Conservation (phyloP, 495 filamentous ascomycete genomes). For the Penicillium manginii region DNA sequence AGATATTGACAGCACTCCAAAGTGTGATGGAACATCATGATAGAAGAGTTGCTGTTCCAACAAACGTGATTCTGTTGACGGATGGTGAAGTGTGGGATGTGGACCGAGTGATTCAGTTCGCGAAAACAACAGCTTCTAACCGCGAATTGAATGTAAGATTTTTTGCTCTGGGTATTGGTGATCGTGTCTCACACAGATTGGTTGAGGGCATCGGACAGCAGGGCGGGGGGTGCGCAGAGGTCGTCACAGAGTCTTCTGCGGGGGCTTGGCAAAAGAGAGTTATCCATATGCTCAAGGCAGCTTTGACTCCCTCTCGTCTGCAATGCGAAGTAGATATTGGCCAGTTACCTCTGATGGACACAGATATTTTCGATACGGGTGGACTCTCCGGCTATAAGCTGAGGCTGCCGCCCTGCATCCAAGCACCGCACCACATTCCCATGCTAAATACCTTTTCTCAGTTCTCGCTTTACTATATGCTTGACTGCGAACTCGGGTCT, state of each 20-base stretch:
- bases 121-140: not conserved
- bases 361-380: slow-evolving; percentile 27
- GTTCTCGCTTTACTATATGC: slow-evolving; percentile 17
- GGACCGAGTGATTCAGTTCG: slow-evolving; percentile 54
- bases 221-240: not conserved
- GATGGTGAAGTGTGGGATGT: slow-evolving; percentile 73
- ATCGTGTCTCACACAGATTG: slow-evolving; percentile 61
- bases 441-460: slow-evolving; percentile 18
- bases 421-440: slow-evolving; percentile 23
- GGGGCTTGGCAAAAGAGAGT: slow-evolving; percentile 29
- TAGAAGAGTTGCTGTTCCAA: not conserved
- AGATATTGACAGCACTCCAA: slow-evolving; percentile 60
- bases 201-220: slow-evolving; percentile 60
- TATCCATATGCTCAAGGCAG: slow-evolving; percentile 72
- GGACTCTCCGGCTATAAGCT: slow-evolving; percentile 14
- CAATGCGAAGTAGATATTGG: too few relatives aligned
- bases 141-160: slow-evolving; percentile 40
- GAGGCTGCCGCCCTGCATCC: slow-evolving; percentile 6
- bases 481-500: slow-evolving; percentile 5
- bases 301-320: slow-evolving; percentile 47
- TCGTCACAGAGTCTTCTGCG: not conserved
- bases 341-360: slow-evolving; percentile 12
- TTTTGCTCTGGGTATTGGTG: slow-evolving; percentile 70
- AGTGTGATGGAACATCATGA: slow-evolving; percentile 45
- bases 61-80: slow-evolving; percentile 57